Base-by-base conservation (phyloP, 306 rosid species). In the Ochetophila trinervis region DNA sequence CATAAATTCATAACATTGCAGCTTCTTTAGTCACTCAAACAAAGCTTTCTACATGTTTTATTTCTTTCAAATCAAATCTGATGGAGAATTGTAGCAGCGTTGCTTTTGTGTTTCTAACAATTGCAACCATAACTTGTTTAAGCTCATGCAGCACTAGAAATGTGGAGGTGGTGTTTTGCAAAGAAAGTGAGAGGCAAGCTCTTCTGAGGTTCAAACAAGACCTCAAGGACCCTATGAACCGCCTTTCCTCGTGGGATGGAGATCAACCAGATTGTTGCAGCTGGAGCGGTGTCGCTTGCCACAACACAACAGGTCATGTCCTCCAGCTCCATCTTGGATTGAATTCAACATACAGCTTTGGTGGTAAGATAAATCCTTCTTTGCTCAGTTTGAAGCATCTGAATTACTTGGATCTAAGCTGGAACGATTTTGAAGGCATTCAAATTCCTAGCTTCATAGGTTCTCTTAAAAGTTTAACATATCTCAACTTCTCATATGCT, bases 381-480 rank as follows among this genome's bases (percentile, higher is more conserved):
- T 1, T 76, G 16, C 13, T 57, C 2, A 16, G 64, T 2, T 51
- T 69, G 23, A 65, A 70, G 22, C 21, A 76, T 52, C 18, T 76
- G 16, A 65, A 19, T 4, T 48, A 16, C 5, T 16, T 76, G 6
- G 76, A 76, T 49, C 52, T 76, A 3, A 70, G 73, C 18, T 0
- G 5, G 10, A 76, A 76, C 24, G 23, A 42, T 63, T 76, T 76
- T 20, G 4, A 7, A 16, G 57, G 56, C 0, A 30, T 0, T 9
- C 60, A n/a, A 7, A 70, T 70, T 45, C 80, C 80, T 15, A 23
- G 42, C 5, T 76, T 76, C 66, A 15, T 65, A 1, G 67, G 71
- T 5, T 69, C 62, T 8, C 49, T 69, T 0, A 48, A 17, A 12
- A 56, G 53, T 24, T 59, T 70, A 27, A 53, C 14, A 4, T 40